Evolutionary conservation across 73 alveolate genomes (phyloP).

Genomic region (Paramecium pentaurelia): DNA sequence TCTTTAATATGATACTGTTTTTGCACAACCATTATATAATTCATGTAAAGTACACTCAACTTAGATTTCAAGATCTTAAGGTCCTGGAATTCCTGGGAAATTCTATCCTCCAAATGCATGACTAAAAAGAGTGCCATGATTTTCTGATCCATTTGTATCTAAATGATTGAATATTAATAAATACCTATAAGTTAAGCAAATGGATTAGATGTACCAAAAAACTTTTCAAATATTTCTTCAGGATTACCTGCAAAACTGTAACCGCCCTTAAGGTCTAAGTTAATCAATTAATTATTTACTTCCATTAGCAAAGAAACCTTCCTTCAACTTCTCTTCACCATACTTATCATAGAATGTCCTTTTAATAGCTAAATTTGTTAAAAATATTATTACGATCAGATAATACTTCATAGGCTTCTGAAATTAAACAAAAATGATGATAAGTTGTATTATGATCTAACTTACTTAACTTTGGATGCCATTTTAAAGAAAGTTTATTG

Average conservation of each 20-base stretch:
- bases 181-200: slow-evolving; percentile 75
- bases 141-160: slow-evolving; percentile 58
- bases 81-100: slow-evolving; percentile 55
- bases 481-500: slow-evolving; percentile 77
- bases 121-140: slow-evolving; percentile 77
- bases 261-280: slow-evolving; percentile 78
- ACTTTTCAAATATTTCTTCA: slow-evolving; percentile 92
- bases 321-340: slow-evolving; percentile 89
- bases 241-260: slow-evolving; percentile 90
- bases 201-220: slow-evolving; percentile 94
- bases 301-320: slow-evolving; percentile 82
- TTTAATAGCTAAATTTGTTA: slow-evolving; percentile 44
- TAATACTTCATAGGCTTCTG: slow-evolving; percentile 96
- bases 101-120: slow-evolving; percentile 74
- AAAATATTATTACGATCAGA: slow-evolving; percentile 61
- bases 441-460: slow-evolving; percentile 80
- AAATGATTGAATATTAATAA: not conserved
- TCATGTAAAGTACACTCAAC: slow-evolving; percentile 85
- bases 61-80: slow-evolving; percentile 64
- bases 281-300: not conserved
- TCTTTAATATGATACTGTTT: slow-evolving; percentile 73
- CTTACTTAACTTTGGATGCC: slow-evolving; percentile 85
- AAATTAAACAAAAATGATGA: slow-evolving; percentile 78
- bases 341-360: slow-evolving; percentile 84
- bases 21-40: slow-evolving; percentile 81